phyloP scores from a whole-genome alignment of 78 protist genomes.

The Blattamonas nauphoetae region DNA sequence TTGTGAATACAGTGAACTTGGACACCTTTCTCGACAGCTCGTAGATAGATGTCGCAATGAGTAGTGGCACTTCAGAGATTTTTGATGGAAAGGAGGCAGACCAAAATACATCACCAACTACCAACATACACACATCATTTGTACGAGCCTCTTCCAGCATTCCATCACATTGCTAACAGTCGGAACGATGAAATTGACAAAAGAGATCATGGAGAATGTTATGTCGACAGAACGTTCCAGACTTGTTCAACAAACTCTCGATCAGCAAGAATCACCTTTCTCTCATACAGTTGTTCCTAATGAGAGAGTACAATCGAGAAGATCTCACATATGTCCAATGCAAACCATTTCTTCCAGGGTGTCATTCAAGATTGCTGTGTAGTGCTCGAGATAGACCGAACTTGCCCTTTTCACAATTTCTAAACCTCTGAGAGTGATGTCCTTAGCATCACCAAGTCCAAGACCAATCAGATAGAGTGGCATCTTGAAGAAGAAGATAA shows the following conservation, averaged over 20 bases:
- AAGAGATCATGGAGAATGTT: no score
- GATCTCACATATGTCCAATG: not conserved
- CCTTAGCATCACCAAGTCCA: conserved; percentile 91
- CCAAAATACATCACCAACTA: conserved; percentile 97
- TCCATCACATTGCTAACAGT: conserved; percentile 58
- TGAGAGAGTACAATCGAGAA: no score
- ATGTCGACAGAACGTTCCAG: no score
- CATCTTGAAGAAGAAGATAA: no score
- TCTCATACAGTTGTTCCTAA: conserved; percentile 62
- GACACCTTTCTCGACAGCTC: conserved; percentile 68
- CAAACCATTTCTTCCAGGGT: not conserved
- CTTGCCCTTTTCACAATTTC: conserved; percentile 64
- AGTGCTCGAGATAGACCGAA: conserved; percentile 80
- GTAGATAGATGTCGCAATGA: conserved; percentile 8
- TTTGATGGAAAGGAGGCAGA: conserved; percentile 6
- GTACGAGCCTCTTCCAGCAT: conserved; percentile 60
- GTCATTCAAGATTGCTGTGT: conserved; percentile 78
- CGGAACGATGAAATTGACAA: no score
- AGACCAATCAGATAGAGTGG: conserved; percentile 85
- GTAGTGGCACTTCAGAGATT: not conserved
- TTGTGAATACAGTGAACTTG: conserved; percentile 79
- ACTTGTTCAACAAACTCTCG: conserved; percentile 51
- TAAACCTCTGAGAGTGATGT: conserved; percentile 93
- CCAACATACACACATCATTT: conserved; percentile 75
- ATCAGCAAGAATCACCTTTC: conserved; percentile 69